phyloP scores from a whole-genome alignment of 495 filamentous ascomycete genomes.

The Daldinia caldariorum region DNA sequence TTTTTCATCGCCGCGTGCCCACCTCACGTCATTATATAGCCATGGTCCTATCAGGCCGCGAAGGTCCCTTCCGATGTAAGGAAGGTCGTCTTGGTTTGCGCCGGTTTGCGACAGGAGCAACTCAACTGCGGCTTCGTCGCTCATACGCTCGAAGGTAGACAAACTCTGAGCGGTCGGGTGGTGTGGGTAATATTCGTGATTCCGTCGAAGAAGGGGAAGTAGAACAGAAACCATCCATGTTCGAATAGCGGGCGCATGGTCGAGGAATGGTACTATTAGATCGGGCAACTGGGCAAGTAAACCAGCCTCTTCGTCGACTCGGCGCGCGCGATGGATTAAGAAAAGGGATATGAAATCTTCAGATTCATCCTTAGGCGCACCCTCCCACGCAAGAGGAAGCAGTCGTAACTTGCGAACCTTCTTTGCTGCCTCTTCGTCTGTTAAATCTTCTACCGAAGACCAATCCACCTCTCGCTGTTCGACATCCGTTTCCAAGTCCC shows the following conservation, averaged over 20 bases:
- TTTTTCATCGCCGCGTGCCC: constrained; percentile 57
- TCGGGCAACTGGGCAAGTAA: constrained; percentile 75
- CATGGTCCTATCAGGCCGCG: constrained; percentile 82
- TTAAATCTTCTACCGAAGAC: constrained; percentile 68
- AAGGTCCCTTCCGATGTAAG: constrained; percentile 72
- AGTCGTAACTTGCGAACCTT: constrained; percentile 76
- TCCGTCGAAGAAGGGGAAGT: constrained; percentile 80
- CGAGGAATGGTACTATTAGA: constrained; percentile 78
- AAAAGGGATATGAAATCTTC: constrained; percentile 73
- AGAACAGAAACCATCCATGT: constrained; percentile 82
- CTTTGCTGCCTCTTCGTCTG: constrained; percentile 71
- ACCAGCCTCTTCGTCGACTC: constrained; percentile 81
- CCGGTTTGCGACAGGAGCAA: constrained; percentile 73
- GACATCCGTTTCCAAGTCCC: constrained; percentile 47
- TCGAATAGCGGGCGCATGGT: constrained; percentile 70
- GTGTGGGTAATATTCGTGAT: constrained; percentile 82
- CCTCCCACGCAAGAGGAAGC: constrained; percentile 65
- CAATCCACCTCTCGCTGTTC: constrained; percentile 60
- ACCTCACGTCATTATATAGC: constrained; percentile 75
- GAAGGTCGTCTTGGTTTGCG: constrained; percentile 51
- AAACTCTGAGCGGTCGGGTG: constrained; percentile 66
- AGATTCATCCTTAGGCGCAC: constrained; percentile 55
- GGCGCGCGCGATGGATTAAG: constrained; percentile 76
- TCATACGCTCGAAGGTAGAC: constrained; percentile 67
- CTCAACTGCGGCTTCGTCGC: constrained; percentile 70